Percentiles rank a stretch among this genome's conserved stretches.
phyloP scores from a whole-genome alignment of 345 rosid genomes.

The Populus tremula region DNA sequence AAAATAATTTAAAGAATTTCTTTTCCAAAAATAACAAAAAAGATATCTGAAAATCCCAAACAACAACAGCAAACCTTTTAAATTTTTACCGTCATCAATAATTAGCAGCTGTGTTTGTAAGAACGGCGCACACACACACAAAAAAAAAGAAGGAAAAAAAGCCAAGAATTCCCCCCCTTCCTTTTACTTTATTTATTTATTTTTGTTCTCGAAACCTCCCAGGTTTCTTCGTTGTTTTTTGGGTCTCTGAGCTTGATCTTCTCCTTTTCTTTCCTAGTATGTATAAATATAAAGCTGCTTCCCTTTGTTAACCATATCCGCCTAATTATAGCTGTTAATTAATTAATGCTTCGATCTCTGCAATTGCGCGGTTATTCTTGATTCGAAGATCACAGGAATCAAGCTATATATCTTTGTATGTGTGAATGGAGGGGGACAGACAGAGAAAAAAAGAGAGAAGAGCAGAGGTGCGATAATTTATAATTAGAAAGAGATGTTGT shows the following conservation, averaged over 20 bases:
- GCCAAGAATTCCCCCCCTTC: not conserved
- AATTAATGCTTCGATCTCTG: not conserved
- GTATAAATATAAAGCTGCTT: not conserved
- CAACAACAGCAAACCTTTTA: not conserved
- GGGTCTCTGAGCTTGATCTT: too few relatives aligned
- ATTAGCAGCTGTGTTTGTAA: constrained; percentile 8
- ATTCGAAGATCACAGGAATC: not conserved
- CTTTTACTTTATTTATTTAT: not conserved
- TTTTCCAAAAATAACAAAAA: not conserved
- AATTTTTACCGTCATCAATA: constrained; percentile 9
- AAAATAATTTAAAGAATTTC: too few relatives aligned
- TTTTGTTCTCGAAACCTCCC: not conserved
- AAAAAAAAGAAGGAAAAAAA: not conserved
- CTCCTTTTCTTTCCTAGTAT: too few relatives aligned
- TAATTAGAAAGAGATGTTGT: constrained; percentile 42
- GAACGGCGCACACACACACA: not conserved
- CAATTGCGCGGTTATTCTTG: not conserved
- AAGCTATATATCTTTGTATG: not conserved
- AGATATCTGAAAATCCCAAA: not conserved
- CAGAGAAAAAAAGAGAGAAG: not conserved
- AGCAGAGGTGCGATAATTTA: constrained; percentile 1
- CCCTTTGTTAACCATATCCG: not conserved
- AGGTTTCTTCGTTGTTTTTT: too few relatives aligned
- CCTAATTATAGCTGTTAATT: not conserved
- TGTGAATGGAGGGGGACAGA: constrained; percentile 6